Evolutionary conservation across 2,329 filamentous ascomycete species (phyloP).

Genomic region (Cladosporium velox): DNA sequence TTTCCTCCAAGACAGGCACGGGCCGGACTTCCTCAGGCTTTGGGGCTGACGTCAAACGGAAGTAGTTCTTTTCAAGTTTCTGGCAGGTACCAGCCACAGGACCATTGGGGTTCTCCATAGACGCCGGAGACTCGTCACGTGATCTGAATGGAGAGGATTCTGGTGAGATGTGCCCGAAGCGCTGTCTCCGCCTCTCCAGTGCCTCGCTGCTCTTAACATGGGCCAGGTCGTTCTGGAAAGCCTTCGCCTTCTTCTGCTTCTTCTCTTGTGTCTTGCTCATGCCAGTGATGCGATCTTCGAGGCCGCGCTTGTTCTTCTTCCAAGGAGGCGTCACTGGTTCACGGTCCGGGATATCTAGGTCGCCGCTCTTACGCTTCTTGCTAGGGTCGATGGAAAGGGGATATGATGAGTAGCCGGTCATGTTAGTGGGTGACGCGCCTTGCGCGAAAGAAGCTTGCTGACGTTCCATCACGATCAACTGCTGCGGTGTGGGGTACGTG

Average conservation of each 20-base stretch:
- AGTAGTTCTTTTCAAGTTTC: constrained; percentile 87
- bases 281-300: constrained; percentile 77
- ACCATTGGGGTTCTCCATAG: constrained; percentile 49
- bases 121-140: constrained; percentile 51
- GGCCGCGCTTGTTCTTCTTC: constrained; percentile 62
- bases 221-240: constrained; percentile 44
- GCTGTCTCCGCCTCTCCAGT: constrained; percentile 84
- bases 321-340: constrained; percentile 63
- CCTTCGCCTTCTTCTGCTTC: constrained; percentile 41
- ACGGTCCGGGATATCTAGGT: constrained; percentile 56
- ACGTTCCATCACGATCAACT: constrained; percentile 74
- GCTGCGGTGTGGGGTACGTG: constrained; percentile 78
- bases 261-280: constrained; percentile 52
- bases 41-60: constrained; percentile 87
- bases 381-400: constrained; percentile 36
- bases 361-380: constrained; percentile 83
- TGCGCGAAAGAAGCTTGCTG: constrained; percentile 45
- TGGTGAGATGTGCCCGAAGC: constrained; percentile 62
- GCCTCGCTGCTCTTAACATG: constrained; percentile 88
- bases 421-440: constrained; percentile 33
- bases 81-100: constrained; percentile 86
- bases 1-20: constrained; percentile 74
- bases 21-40: constrained; percentile 88
- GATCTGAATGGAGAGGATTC: constrained; percentile 55
- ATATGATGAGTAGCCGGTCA: constrained; percentile 25